These are phyloP conservation scores for Onygenales sp. DNA, from an alignment of 2,329 filamentous ascomycete genomes.

Conservation along the genomic window DNA sequence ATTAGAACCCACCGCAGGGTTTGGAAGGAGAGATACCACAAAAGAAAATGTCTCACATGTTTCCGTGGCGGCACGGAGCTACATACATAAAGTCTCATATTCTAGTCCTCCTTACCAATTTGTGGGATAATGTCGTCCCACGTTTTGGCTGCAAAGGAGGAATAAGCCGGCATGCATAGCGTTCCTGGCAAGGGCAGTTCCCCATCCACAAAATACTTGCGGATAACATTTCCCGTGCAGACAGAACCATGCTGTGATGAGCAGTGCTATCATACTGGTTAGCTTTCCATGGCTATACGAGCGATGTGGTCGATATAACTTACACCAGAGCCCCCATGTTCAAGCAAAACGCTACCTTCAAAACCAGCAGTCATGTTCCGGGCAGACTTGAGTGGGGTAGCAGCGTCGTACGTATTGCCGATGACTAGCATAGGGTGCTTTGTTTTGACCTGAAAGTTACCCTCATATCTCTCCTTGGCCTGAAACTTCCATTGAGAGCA, in stretches of 20 bases:
- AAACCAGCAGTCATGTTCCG: constrained; percentile 15
- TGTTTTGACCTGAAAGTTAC: constrained; percentile 15
- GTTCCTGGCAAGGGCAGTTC: constrained; percentile 24
- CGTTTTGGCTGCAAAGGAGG: too few relatives aligned
- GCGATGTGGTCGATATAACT: constrained; percentile 5
- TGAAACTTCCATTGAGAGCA: constrained; percentile 14
- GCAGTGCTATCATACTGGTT: background rate
- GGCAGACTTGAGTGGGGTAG: constrained; percentile 16
- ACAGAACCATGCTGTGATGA: constrained; percentile 17
- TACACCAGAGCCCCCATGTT: constrained; percentile 16
- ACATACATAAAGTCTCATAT: too few relatives aligned
- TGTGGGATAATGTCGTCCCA: too few relatives aligned
- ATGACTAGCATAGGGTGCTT: constrained; percentile 17
- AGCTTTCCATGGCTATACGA: background rate
- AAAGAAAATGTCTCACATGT: too few relatives aligned
- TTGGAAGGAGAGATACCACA: too few relatives aligned
- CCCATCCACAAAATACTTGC: constrained; percentile 27
- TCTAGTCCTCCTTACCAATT: too few relatives aligned
- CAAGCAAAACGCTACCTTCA: constrained; percentile 17
- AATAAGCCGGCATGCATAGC: constrained; percentile 17
- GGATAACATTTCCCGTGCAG: constrained; percentile 20
- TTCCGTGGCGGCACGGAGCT: too few relatives aligned
- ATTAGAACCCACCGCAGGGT: too few relatives aligned
- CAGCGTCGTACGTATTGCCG: constrained; percentile 15
- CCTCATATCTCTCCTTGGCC: constrained; percentile 14